Base-by-base conservation (phyloP, 805 yeast species). In the Wickerhamiella slavikovae region DNA sequence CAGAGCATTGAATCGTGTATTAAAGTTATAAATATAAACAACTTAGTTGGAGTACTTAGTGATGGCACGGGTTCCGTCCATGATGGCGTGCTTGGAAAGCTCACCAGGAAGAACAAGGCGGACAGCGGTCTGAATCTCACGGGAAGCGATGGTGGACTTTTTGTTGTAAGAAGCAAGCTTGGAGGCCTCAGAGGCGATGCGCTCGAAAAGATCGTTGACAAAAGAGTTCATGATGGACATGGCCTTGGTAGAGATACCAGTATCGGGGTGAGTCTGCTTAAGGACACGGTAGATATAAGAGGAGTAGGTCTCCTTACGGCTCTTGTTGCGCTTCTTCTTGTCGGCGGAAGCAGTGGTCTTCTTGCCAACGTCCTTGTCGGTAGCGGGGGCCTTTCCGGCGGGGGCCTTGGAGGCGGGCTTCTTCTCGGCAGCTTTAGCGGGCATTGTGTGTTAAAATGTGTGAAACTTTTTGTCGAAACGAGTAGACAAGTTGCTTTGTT, bases 211-310 rank as follows among this genome's bases (percentile, higher is more conserved):
- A 63, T 85, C 95, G 65, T 82, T 83, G 48, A 85, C 95, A 49
- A 85, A 85, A 25, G 95, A 85, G 77, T 85, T 85, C 85, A 85
- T 74, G 60, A 85, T 85, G 43, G 93, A 80, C 93, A 85, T 85
- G 42, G 96, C 93, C 58, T 80, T 78, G 65, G 82, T 93, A 49
- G 96, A 83, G 58, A 85, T 85, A 79, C 95, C 96, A 40, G 96
- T 85, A 60, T 85, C 95, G 60, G 95, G 96, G 64, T 85, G 96
- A 40, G 95, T 83, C 70, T 85, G 95, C 65, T 83, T 83, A 58
- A 85, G 75, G 45, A 83, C 95, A 65, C 85, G 85, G 89, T 83
- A 85, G 58, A 85, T 85, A 66, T 85, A 85, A 40, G 95, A 82
- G 42, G 93, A 80, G 69, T 82, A 85, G 42, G 95, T 80, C 66